Evolutionary conservation across 2,329 filamentous ascomycete genomes (phyloP).

Genomic region (Aspergillus glaucus): DNA sequence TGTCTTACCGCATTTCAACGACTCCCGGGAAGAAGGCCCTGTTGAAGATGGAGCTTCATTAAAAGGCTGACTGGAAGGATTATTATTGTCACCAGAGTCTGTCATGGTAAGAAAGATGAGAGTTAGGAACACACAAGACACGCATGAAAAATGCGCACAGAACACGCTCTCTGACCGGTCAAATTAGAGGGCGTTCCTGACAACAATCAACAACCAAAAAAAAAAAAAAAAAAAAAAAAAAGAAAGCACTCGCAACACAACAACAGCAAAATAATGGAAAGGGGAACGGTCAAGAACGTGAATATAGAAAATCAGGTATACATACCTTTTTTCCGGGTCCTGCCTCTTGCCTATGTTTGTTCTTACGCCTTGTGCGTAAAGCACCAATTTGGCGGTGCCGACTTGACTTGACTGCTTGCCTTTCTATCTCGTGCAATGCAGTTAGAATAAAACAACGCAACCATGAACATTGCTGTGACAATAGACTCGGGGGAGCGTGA

Average conservation of each 20-base stretch:
- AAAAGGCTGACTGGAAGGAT: neutral
- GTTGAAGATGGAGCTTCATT: neutral
- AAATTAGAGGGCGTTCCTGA: neutral
- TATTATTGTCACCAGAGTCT: neutral
- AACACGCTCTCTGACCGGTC: neutral
- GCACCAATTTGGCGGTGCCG: no score
- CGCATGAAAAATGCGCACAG: constrained; percentile 7
- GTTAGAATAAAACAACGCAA: no score
- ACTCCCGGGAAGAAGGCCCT: neutral
- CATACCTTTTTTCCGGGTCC: no score
- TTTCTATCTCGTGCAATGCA: no score
- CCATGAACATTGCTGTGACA: no score
- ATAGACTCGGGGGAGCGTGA: no score
- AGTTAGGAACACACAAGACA: constrained; percentile 5
- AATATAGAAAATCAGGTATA: no score
- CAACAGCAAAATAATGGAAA: neutral
- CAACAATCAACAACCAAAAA: constrained; percentile 5
- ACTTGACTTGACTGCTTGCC: no score
- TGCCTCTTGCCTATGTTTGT: no score
- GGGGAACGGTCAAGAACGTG: neutral
- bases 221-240: constrained; percentile 4
- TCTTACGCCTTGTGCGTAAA: no score
- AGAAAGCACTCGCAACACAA: neutral
- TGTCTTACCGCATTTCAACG: constrained; percentile 7
- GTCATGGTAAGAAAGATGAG: constrained; percentile 7